Evolutionary conservation across 2,329 filamentous ascomycete genomes (phyloP).

Genomic region (Beauveria sp.): DNA sequence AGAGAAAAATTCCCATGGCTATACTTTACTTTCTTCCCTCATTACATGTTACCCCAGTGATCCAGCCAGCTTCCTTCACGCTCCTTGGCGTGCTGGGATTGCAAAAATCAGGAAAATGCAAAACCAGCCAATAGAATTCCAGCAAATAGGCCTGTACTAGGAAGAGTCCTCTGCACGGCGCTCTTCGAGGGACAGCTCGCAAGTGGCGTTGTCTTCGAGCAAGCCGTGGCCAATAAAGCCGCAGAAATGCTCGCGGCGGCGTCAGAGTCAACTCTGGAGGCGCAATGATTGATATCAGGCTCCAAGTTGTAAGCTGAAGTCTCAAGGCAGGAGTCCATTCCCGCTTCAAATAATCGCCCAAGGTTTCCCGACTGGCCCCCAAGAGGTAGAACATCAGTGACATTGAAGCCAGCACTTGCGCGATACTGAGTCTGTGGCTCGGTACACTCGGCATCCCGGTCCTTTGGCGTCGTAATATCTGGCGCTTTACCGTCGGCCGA

Average conservation of each 20-base stretch:
- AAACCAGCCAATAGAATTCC: neutral
- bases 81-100: neutral
- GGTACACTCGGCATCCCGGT: neutral
- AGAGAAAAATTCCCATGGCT: neutral
- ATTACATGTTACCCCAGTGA: too few species aligned
- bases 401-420: neutral
- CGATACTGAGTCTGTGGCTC: neutral
- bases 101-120: neutral
- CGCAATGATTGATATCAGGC: neutral
- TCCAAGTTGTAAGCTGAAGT: neutral
- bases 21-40: too few species aligned
- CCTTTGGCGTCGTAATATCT: neutral
- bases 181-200: neutral
- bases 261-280: neutral
- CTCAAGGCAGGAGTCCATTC: neutral
- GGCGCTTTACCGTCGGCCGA: neutral
- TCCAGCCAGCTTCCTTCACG: too few species aligned
- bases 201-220: neutral
- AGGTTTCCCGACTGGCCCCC: neutral
- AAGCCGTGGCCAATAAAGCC: neutral
- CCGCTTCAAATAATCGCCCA: neutral
- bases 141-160: neutral
- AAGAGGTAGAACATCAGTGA: neutral
- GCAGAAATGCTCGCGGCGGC: neutral
- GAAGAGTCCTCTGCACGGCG: neutral